Evolutionary conservation across 164 flowering plant genomes (phyloP), one percentile per base, ranked within the genome.

Genomic region (Dillenia turbinata): DNA sequence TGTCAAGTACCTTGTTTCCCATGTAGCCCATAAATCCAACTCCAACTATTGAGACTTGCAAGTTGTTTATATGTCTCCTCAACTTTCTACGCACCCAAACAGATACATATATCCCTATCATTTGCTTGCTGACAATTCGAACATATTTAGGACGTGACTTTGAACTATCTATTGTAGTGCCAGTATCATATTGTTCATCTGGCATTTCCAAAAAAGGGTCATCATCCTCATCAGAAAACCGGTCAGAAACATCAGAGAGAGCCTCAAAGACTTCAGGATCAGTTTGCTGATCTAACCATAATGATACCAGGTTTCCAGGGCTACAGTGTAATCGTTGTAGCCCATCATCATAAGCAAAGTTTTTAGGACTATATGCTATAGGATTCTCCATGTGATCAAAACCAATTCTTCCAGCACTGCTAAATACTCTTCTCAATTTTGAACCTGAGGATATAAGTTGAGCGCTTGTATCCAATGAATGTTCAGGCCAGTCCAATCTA

Each of bases 11-110:
- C 93, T 94, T 94, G 79, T 94, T 94, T 68, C 99, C 99, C 95
- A 94, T 88, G 83, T 91, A 94, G 53, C 99, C 99, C 99, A 94
- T 89, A 13, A 91, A 77, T 12, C 99, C 99, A 71, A 92, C 83
- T 60, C 99, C 99, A 68, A 94, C 97, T 33, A 92, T 92, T 47
- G 87, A 89, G 59, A 94, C 99, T 78, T 75, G 82, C 71, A 94
- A 67, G 78, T 89, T 82, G 71, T 83, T 88, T 60, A 92, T 77
- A 59, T 85, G 97, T 57, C 96, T 79, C 74, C 99, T 84, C 71
- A 94, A 71, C 67, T 84, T 81, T 73, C 75, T 77, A 0, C 85
- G 83, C 26, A 92, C 94, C 99, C 99, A 94, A 52, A 91, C 72
- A 5, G 99, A 91, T 14, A 94, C 70, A 62, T 91, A 88, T 66